phyloP scores from a whole-genome alignment of 106 monocot species.

The Dendrobium huoshanense region DNA sequence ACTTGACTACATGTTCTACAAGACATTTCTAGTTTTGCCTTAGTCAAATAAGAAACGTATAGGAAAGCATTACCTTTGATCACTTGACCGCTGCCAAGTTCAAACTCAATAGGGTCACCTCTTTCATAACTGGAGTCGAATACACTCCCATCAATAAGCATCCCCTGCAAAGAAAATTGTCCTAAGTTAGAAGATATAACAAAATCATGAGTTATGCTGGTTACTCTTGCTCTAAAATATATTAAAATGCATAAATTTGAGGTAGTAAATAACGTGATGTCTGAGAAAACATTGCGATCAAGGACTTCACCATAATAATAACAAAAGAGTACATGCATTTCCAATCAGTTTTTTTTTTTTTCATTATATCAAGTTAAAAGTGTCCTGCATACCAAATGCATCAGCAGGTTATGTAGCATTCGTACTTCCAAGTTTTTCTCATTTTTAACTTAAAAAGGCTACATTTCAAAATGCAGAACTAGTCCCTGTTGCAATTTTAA shows the following conservation, averaged over 20 bases:
- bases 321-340: neutral
- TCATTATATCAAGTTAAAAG: neutral
- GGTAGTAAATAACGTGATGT: neutral
- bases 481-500: neutral
- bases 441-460: neutral
- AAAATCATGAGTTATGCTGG: neutral
- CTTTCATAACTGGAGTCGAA: constrained; percentile 98
- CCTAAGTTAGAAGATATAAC: neutral
- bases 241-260: neutral
- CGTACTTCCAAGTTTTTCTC: neutral
- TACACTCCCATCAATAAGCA: constrained; percentile 79
- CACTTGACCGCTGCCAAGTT: constrained; percentile 92
- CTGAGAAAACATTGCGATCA: neutral
- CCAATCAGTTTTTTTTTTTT: neutral
- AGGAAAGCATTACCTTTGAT: constrained; percentile 67
- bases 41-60: neutral
- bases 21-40: neutral
- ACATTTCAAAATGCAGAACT: neutral
- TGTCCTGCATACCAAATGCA: neutral
- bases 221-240: neutral
- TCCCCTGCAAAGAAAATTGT: constrained; percentile 38
- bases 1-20: neutral
- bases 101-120: constrained; percentile 97
- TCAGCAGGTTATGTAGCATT: neutral
- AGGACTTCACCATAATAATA: neutral